Base-by-base conservation (phyloP, 164 flowering plant species). In the Paratinospora sagittata region DNA sequence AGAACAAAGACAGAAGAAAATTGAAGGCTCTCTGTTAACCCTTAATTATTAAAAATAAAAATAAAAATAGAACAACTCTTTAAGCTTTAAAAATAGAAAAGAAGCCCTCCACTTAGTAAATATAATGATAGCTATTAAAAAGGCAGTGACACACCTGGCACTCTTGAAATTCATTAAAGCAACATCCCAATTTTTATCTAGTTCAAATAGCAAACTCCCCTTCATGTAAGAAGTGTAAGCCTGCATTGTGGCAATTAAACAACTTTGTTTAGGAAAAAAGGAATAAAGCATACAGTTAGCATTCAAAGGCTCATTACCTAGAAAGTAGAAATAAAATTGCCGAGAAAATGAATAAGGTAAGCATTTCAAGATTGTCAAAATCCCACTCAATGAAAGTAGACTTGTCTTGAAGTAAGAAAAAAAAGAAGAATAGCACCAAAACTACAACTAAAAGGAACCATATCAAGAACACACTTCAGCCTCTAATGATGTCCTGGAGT, bases 221-320 rank as follows among this genome's bases (percentile, higher is more conserved):
- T 89, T 89, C 97, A 95, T 90, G 75, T 85, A 95, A 41, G 97
- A 85, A 16, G 97, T 96, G 84, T 95, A 95, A 12, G 97, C 99
- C 99, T 95, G 85, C 75, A 72, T 27, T 9, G 68, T 24, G 21
- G 58, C 63, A 69, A 62, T 13, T n/a, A 69, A 57, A 66, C 33
- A 27, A 8, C 39, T 49, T 41, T 27, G 26, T 27, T 34, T 33
- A 60, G 36, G 57, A 65, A 61, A n/a, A 27, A 19, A 70, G 49
- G 55, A n/a, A 10, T 36, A 10, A 27, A 14, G 4, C 27, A 55
- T 23, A n/a, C 21, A 17, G 63, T 69, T 52, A 69, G 63, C 65
- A 58, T 58, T 21, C 65, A 70, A 70, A 2, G 65, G 21, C 23
- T 27, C 34, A 58, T 26, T 69, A 27, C 34, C 39, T 62, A 39